Evolutionary conservation across 305 asterid species (phyloP), one percentile per base, ranked within the genome.

Genomic region (Coffea humblotiana): DNA sequence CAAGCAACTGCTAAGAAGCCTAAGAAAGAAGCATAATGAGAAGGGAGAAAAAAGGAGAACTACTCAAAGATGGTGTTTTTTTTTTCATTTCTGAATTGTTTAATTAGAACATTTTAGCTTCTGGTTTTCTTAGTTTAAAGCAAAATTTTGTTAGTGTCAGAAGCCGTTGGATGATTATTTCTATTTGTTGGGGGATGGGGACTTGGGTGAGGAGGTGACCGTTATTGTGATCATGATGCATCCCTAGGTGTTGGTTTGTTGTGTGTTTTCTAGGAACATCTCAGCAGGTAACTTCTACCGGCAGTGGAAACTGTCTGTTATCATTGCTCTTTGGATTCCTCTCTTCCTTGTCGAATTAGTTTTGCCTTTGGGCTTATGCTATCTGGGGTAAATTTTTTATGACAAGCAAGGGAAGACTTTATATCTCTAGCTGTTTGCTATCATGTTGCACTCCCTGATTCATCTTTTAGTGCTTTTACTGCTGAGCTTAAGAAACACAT

Each of bases 1-100:
- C 84, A 80, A 71, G 84, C 77, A 10, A 72, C 84, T 8, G 79
- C 84, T 61, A 79, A 83, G 47, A 82, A 78, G 78, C 68, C 84
- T 15, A 81, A 80, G 81, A 58, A 77, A 77, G 80, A 78, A 78
- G 78, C 83, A 77, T 54, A 67, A 76, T 35, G 49, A 51, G 78
- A n/a, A 51, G 52, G 15, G 48, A 58, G 21, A 13, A 60, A 70
- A 32, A 16, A 45, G 61, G 5, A 65, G 74, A 64, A 72, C n/a
- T 73, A 71, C 45, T 3, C 66, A 51, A 47, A 45, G 21, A 75
- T 66, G 27, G 47, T 45, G 58, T 25, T 48, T 66, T 75, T 49
- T n/a, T 12, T 27, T 19, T 25, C 32, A 7, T 56, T 43, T 77
- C 1, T 51, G 14, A 19, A 27, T 47, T 21, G 70, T 61, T 75